These are phyloP conservation scores for Arachnopeziza araneosa DNA, from an alignment of 2,329 filamentous ascomycete species.

Conservation along the genomic window DNA sequence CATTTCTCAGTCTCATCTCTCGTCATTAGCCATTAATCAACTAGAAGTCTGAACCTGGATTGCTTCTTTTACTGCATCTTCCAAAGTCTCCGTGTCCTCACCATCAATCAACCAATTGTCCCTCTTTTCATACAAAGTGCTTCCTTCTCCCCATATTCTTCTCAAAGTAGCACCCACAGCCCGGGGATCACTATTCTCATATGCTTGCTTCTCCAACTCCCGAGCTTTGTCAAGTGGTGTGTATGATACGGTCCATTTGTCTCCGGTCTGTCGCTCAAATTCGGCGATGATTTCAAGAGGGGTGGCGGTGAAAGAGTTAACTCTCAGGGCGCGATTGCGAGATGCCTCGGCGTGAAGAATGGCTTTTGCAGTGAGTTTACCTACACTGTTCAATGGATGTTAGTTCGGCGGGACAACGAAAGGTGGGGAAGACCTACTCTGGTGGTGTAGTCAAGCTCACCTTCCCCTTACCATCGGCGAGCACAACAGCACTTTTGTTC, in stretches of 20 bases:
- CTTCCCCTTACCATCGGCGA: slow-evolving; percentile 55
- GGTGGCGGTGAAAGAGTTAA: slow-evolving; percentile 33
- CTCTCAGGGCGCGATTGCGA: slow-evolving; percentile 30
- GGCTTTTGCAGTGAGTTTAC: slow-evolving; percentile 32
- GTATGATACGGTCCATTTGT: slow-evolving; percentile 31
- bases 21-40: no score
- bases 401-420: neutral
- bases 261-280: slow-evolving; percentile 31
- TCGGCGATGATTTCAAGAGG: slow-evolving; percentile 33
- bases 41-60: slow-evolving; percentile 12
- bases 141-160: slow-evolving; percentile 68
- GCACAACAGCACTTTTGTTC: slow-evolving; percentile 51
- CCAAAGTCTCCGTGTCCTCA: slow-evolving; percentile 47
- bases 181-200: slow-evolving; percentile 44
- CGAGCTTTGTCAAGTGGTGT: slow-evolving; percentile 37
- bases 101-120: slow-evolving; percentile 58
- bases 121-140: slow-evolving; percentile 62
- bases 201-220: slow-evolving; percentile 52
- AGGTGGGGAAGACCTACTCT: slow-evolving; percentile 46
- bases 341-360: slow-evolving; percentile 33
- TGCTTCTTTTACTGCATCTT: slow-evolving; percentile 37
- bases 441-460: slow-evolving; percentile 66
- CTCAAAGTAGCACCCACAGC: slow-evolving; percentile 56
- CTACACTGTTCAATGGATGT: slow-evolving; percentile 29
- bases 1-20: no score